Evolutionary conservation across 2,329 filamentous ascomycete genomes (phyloP), one percentile per base, ranked within the genome.

Genomic region (Monosporascus sp.): DNA sequence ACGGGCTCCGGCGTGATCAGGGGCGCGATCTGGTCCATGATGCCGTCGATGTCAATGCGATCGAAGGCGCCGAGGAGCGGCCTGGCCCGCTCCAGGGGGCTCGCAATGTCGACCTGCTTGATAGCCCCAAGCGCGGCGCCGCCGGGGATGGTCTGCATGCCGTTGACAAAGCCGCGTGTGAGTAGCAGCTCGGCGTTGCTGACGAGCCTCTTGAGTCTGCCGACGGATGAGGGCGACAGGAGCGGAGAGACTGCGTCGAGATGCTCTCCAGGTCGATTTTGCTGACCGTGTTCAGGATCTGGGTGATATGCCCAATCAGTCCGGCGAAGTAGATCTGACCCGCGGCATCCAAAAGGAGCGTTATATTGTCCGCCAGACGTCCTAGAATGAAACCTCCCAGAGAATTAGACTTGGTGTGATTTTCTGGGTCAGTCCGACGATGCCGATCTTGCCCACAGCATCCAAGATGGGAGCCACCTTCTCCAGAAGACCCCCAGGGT

Each of bases 1-100:
- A 74, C 62, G 3, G 65, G 69, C 17, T 62, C 55, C 5, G 72
- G 72, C 3, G 72, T 75, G 41, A 76, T 67, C 37, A 76, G 64
- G 24, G 74, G 74, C 53, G 65, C 61, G 44, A 74, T 51, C 26
- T 68, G 60, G 35, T 72, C 68, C 14, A 70, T 55, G 49, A 70
- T 65, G 22, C 67, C 67, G 53, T 67, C 53, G 18, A 74, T 60
- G 55, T 76, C 71, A 51, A 75, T 68, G 54, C 71, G 65, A 53
- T 69, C 67, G n/a, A 75, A 51, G 1, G 70, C 65, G 3, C 54
- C 62, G 17, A 75, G 65, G 17, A 75, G 58, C 1, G 72, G 72
- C 47, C 68, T 63, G 22, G 68, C 58, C 28, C 69, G 60, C 17
- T 70, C 60, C 14, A 75, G 50, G 7, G 75, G 63, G 11, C 68